phyloP scores from a whole-genome alignment of 345 rosid species.

The Bruguiera gymnorhiza region DNA sequence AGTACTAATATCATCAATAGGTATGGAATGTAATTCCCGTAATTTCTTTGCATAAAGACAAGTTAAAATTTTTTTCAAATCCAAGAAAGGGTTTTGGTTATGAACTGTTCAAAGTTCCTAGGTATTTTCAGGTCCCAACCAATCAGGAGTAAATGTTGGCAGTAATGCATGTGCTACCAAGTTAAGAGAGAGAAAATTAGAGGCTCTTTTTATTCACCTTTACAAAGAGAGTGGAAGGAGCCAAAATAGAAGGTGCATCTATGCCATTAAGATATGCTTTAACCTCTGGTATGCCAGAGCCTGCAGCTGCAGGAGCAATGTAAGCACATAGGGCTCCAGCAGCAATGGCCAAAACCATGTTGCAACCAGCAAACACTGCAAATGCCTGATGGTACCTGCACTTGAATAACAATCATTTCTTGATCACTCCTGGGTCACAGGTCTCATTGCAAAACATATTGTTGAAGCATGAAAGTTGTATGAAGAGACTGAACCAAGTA shows the following conservation, averaged over 20 bases:
- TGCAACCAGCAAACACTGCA: conserved; percentile 56
- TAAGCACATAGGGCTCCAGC: conserved; percentile 81
- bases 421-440: conserved; percentile 10
- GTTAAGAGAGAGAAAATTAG: not conserved
- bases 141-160: not conserved
- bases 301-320: conserved; percentile 89
- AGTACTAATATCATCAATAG: not conserved
- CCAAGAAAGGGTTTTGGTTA: not conserved
- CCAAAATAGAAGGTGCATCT: conserved; percentile 86
- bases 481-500: not conserved
- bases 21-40: not conserved
- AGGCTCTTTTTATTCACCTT: conserved; percentile 47
- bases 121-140: too few species aligned
- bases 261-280: conserved; percentile 94
- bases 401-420: conserved; percentile 17
- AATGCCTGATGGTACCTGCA: conserved; percentile 74
- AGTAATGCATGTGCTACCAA: not conserved
- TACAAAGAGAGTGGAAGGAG: conserved; percentile 80
- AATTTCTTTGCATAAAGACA: not conserved
- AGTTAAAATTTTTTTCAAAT: not conserved
- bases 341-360: conserved; percentile 55
- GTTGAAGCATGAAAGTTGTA: not conserved
- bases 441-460: not conserved
- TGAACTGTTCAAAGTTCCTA: not conserved
- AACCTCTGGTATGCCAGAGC: conserved; percentile 95